These are phyloP conservation scores for Phytophthora fragariae DNA, from an alignment of 352 stramenopile genomes.

Conservation along the genomic window DNA sequence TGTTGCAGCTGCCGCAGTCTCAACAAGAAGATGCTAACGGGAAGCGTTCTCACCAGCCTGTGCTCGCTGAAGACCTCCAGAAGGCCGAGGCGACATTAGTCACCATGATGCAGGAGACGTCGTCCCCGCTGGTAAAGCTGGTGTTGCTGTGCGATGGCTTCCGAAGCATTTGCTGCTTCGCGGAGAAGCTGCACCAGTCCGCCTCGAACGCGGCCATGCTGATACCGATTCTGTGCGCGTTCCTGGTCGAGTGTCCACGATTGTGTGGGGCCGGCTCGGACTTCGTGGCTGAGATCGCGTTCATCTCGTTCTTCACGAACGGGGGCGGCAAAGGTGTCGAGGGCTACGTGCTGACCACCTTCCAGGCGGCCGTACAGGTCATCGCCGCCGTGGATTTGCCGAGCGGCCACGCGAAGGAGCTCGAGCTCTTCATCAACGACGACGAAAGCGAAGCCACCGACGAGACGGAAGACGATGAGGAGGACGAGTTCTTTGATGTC, in stretches of 20 bases:
- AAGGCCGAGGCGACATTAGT: constrained; percentile 54
- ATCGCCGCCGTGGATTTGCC: constrained; percentile 72
- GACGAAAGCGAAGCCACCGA: constrained; percentile 37
- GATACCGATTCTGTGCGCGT: constrained; percentile 70
- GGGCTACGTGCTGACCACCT: constrained; percentile 80
- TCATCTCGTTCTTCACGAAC: constrained; percentile 80
- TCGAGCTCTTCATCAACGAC: constrained; percentile 58
- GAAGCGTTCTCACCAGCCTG: background rate
- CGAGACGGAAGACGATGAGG: constrained; percentile 47
- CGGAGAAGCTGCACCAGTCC: constrained; percentile 67
- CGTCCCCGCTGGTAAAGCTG: constrained; percentile 70
- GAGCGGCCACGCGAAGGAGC: constrained; percentile 56
- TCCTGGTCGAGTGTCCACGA: constrained; percentile 57
- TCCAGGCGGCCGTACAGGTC: constrained; percentile 76
- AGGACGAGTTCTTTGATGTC: constrained; percentile 63
- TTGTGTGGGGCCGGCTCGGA: constrained; percentile 32
- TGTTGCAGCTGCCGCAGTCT: constrained; percentile 28
- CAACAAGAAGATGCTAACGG: constrained; percentile 12
- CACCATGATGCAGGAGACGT: constrained; percentile 54
- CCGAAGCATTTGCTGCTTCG: constrained; percentile 70
- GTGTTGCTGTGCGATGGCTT: constrained; percentile 69
- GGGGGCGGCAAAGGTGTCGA: constrained; percentile 79
- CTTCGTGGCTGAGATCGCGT: constrained; percentile 78
- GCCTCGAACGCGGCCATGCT: constrained; percentile 75
- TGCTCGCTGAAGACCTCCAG: constrained; percentile 47